Base-by-base conservation (phyloP, 2,329 filamentous ascomycete genomes). In the Botrytis pseudocinerea region DNA sequence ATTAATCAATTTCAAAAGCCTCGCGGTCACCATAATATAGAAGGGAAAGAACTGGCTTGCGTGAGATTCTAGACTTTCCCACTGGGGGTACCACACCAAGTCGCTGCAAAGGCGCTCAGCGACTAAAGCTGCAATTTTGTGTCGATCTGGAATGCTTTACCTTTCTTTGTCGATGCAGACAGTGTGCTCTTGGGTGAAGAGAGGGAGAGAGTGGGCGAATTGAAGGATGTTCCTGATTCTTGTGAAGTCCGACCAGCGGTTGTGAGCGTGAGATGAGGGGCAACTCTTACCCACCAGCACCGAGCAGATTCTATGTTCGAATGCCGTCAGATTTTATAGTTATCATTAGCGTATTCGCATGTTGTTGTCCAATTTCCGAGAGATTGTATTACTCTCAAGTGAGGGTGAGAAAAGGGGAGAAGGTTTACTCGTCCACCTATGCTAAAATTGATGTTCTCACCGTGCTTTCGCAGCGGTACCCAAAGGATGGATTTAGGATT, bases 91-190 rank as follows among this genome's bases (percentile, higher is more conserved):
- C 28, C 9, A 22, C 9, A 35, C 22, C 18, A 35, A 28, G 57
- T 35, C 9, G 28, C 28, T 6, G 9, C 18, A 54, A 28, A 54
- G 51, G 5, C 25, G 2, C 25, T 28, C n/a, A 7, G n/a, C 6
- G n/a, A 28, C 6, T 8, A 4, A 28, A 18, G n/a, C 6, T 54
- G 2, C n/a, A 2, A 54, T 8, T 0, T 22, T 63, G 6, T 28
- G 14, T 8, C 2, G 3, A 54, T 9, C 7, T 28, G 51, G 14
- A 28, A 14, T 54, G 2, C 14, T 54, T 54, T 28, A 3, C 25
- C 14, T 0, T 18, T 54, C 1, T 54, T 54, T 16, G 14, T 4
- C 7, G 16, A 54, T 18, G 14, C 6, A 5, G 0, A n/a, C n/a
- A n/a, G 25, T 18, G 51, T 54, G 14, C 51, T 62, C n/a, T 16